Evolutionary conservation across 305 asterid species (phyloP).

Genomic region (Rubia occidens): DNA sequence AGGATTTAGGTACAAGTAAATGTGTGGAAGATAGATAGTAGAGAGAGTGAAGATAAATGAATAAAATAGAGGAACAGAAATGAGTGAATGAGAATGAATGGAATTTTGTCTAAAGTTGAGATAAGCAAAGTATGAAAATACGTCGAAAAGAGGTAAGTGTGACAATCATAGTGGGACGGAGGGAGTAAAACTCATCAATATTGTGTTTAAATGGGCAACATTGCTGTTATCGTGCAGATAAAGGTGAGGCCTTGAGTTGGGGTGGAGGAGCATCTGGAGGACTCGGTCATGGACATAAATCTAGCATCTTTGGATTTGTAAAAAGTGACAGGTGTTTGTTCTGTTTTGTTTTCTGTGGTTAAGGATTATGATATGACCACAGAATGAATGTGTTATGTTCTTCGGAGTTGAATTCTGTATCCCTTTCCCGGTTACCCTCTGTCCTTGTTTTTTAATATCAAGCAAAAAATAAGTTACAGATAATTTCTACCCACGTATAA

Average conservation of each 20-base stretch:
- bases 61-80: background rate
- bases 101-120: background rate
- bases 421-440: background rate
- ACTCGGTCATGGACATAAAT: constrained; percentile 89
- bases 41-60: background rate
- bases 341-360: constrained; percentile 22
- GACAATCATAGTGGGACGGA: background rate
- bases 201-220: constrained; percentile 12
- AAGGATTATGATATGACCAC: constrained; percentile 9
- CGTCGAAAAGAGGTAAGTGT: background rate
- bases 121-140: background rate
- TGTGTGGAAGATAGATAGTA: background rate
- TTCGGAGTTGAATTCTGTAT: constrained; percentile 7
- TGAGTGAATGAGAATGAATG: background rate
- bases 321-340: constrained; percentile 56
- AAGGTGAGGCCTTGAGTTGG: constrained; percentile 93
- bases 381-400: constrained; percentile 5
- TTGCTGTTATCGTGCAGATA: constrained; percentile 35
- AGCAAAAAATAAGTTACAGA: background rate
- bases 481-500: background rate
- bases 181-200: background rate
- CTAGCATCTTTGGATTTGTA: constrained; percentile 63
- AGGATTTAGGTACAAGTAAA: background rate
- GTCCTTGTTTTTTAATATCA: background rate
- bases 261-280: constrained; percentile 91